Percentiles rank a stretch among this genome's conserved stretches.
Evolutionary conservation across 2,329 filamentous ascomycete species (phyloP).

Genomic region (Samsoniella hepiali): DNA sequence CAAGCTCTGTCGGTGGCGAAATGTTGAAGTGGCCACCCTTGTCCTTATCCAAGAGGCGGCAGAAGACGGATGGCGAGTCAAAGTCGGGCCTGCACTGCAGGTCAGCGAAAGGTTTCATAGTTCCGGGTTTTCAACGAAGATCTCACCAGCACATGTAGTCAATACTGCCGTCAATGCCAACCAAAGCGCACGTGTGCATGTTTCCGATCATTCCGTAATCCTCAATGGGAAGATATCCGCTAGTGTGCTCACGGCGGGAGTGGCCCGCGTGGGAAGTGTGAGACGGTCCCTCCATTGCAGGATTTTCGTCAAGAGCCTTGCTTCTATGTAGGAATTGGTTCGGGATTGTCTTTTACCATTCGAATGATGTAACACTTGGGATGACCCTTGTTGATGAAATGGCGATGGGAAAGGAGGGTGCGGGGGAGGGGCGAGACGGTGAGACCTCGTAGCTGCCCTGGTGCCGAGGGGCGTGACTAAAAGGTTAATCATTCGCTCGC

Average conservation of each 20-base stretch:
- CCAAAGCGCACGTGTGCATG: constrained; percentile 74
- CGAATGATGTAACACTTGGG: background rate
- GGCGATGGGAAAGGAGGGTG: background rate
- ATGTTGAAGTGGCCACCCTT: constrained; percentile 74
- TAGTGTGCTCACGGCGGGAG: constrained; percentile 34
- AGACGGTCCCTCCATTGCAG: constrained; percentile 9
- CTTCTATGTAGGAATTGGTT: background rate
- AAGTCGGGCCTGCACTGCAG: constrained; percentile 64
- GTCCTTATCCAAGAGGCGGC: constrained; percentile 68
- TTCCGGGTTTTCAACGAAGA: background rate
- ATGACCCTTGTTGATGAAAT: background rate
- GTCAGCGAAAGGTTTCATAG: constrained; percentile 1
- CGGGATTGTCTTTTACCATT: background rate
- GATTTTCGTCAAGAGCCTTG: background rate
- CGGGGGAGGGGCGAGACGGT: constrained; percentile 2
- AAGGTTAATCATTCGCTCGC: background rate
- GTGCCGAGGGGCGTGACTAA: background rate
- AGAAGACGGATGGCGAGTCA: constrained; percentile 74
- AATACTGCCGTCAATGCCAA: constrained; percentile 69
- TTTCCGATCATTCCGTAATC: constrained; percentile 79
- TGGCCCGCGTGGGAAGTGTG: constrained; percentile 31
- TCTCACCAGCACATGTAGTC: constrained; percentile 75
- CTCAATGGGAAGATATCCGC: constrained; percentile 62
- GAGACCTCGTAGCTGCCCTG: background rate
- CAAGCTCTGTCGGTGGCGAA: constrained; percentile 46